Percentiles rank a stretch among this genome's conserved stretches.
phyloP scores from a whole-genome alignment of 2,329 filamentous ascomycete genomes.

The Trichoderma sp. region DNA sequence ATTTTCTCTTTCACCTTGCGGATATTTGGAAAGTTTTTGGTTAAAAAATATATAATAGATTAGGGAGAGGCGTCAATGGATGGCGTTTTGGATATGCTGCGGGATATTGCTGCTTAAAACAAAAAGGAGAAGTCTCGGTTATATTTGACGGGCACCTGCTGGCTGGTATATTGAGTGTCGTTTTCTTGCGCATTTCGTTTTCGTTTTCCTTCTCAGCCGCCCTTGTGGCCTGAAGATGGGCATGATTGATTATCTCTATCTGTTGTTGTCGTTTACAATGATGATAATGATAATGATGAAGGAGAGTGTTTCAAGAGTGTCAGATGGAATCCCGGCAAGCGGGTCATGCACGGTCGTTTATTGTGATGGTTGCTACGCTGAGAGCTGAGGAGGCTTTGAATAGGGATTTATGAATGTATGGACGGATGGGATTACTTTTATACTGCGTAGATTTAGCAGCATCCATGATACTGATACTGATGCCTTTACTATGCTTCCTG shows the following conservation, averaged over 20 bases:
- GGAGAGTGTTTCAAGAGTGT: slow-evolving; percentile 15
- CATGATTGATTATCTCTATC: background rate
- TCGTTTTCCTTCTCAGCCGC: background rate
- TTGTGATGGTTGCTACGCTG: background rate
- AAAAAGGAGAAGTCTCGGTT: background rate
- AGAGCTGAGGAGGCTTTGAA: background rate
- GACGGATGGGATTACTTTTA: background rate
- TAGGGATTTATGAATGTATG: background rate
- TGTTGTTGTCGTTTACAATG: slow-evolving; percentile 15
- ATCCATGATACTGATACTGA: background rate
- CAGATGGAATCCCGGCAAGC: slow-evolving; percentile 1
- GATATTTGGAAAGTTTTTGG: background rate
- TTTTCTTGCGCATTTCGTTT: background rate
- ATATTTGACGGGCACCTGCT: background rate
- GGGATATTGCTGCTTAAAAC: background rate
- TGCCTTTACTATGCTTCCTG: background rate
- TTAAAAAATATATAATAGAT: background rate
- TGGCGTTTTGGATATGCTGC: background rate
- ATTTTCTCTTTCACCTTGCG: background rate
- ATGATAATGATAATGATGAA: slow-evolving; percentile 17
- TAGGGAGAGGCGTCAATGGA: background rate
- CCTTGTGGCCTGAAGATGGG: background rate
- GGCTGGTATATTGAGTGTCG: background rate
- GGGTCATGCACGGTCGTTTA: background rate
- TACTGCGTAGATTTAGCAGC: background rate